phyloP scores from a whole-genome alignment of 2,329 filamentous ascomycete genomes.

The Berkeleyomyces rouxiae region DNA sequence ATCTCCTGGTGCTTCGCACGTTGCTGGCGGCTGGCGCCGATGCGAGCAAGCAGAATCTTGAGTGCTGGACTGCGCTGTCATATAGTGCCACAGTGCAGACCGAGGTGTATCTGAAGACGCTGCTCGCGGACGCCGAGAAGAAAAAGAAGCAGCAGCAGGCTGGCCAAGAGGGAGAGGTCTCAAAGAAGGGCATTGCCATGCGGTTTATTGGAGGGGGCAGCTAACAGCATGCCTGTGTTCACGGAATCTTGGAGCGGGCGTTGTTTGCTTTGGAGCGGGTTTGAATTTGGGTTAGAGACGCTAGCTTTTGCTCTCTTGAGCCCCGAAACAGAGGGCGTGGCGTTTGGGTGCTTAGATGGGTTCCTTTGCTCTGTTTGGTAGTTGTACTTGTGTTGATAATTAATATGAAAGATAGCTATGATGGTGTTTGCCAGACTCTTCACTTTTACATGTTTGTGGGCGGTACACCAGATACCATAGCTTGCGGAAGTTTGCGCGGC shows the following conservation, averaged over 20 bases:
- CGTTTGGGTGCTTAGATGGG: not conserved
- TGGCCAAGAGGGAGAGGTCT: slow-evolving; percentile 23
- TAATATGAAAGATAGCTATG: not conserved
- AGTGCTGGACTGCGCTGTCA: slow-evolving; percentile 68
- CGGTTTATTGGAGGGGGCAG: slow-evolving; percentile 24
- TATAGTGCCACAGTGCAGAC: slow-evolving; percentile 71
- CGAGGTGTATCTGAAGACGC: slow-evolving; percentile 65
- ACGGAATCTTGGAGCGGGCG: not conserved
- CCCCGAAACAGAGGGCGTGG: not conserved
- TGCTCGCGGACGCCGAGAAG: slow-evolving; percentile 56
- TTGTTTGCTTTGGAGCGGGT: not conserved
- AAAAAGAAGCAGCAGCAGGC: slow-evolving; percentile 27
- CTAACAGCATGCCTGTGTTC: not conserved
- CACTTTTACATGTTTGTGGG: no score
- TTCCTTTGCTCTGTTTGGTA: not conserved
- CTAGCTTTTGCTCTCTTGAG: not conserved
- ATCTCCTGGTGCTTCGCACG: slow-evolving; percentile 59
- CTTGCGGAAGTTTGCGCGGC: no score
- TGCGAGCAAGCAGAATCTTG: slow-evolving; percentile 52
- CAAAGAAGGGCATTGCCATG: slow-evolving; percentile 27
- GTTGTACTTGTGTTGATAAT: not conserved
- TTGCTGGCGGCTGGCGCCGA: slow-evolving; percentile 66
- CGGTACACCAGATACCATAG: no score
- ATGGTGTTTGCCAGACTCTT: not conserved
- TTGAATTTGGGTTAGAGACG: not conserved